phyloP scores from a whole-genome alignment of 1,284 basidiomycete species.

The Psilocybe mexicana region DNA sequence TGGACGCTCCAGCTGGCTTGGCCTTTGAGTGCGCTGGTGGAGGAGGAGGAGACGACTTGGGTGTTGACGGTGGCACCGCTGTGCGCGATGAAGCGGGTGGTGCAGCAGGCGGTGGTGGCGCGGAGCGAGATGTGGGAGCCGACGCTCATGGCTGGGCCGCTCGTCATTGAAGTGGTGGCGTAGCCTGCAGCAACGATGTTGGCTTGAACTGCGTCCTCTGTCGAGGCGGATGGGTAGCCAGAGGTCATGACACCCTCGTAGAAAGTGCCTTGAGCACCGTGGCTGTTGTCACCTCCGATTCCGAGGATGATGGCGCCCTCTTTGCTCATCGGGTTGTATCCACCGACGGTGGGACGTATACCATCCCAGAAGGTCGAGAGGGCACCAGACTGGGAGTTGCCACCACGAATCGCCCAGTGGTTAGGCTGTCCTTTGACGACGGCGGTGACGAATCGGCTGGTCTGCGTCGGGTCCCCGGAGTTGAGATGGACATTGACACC shows the following conservation, averaged over 20 bases:
- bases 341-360: constrained; percentile 6
- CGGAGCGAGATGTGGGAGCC: constrained; percentile 12
- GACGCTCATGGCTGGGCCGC: constrained; percentile 9
- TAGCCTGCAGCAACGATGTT: constrained; percentile 14
- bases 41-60: constrained; percentile 7
- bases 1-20: constrained; percentile 12
- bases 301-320: constrained; percentile 16
- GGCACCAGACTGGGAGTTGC: constrained; percentile 13
- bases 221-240: constrained; percentile 11
- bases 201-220: constrained; percentile 13
- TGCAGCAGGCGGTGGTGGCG: constrained; percentile 14
- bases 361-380: constrained; percentile 13
- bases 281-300: constrained; percentile 15
- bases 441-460: constrained; percentile 9
- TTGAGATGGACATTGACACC: constrained; percentile 3
- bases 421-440: constrained; percentile 12
- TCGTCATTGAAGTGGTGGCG: constrained; percentile 12
- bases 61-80: constrained; percentile 12
- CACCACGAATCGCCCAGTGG: constrained; percentile 13
- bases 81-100: constrained; percentile 13
- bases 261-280: constrained; percentile 16
- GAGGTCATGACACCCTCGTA: constrained; percentile 17
- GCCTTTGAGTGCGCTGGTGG: constrained; percentile 3
- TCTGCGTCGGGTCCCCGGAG: constrained; percentile 7
- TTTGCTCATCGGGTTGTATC: constrained; percentile 15